A percentile compares a stretch with the other conserved stretches of the same genome.
phyloP scores from a whole-genome alignment of 2,329 filamentous ascomycete genomes.

The Ceratocystis huliohia region DNA sequence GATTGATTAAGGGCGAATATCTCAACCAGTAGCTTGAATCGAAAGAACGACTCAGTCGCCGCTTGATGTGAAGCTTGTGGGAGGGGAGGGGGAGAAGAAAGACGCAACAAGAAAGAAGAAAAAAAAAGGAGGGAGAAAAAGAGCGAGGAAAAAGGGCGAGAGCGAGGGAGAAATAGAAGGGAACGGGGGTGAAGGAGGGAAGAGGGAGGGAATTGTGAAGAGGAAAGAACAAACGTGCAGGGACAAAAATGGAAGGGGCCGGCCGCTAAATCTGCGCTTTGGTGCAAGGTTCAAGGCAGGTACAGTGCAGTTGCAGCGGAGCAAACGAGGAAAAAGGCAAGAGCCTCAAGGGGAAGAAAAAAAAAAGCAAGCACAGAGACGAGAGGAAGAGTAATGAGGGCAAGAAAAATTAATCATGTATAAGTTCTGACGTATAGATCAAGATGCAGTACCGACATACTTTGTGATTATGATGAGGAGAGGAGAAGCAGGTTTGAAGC shows the following conservation, averaged over 20 bases:
- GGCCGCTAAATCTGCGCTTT: slow-evolving; percentile 3
- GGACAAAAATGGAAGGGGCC: slow-evolving; percentile 14
- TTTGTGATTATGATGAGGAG: no score
- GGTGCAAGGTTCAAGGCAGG: slow-evolving; percentile 11
- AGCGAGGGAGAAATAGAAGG: slow-evolving; percentile 5
- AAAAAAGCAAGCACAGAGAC: not conserved
- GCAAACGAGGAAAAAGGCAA: not conserved
- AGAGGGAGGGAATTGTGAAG: slow-evolving; percentile 9
- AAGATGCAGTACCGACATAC: no score
- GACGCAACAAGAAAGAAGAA: not conserved
- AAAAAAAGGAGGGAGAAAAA: not conserved
- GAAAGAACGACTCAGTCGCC: slow-evolving; percentile 18
- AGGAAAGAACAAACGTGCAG: slow-evolving; percentile 6
- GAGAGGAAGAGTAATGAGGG: not conserved
- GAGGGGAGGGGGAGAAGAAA: slow-evolving; percentile 7
- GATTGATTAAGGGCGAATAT: slow-evolving; percentile 11
- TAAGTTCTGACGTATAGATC: no score
- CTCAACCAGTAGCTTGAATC: slow-evolving; percentile 16
- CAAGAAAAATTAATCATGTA: no score
- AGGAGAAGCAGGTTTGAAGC: no score
- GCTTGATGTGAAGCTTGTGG: slow-evolving; percentile 18
- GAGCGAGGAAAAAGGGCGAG: slow-evolving; percentile 7
- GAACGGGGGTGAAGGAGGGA: not conserved
- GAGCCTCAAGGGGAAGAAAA: not conserved
- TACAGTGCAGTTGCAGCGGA: slow-evolving; percentile 8